phyloP scores from a whole-genome alignment of 176 grass and related monocot species.

The Areca catechu region DNA sequence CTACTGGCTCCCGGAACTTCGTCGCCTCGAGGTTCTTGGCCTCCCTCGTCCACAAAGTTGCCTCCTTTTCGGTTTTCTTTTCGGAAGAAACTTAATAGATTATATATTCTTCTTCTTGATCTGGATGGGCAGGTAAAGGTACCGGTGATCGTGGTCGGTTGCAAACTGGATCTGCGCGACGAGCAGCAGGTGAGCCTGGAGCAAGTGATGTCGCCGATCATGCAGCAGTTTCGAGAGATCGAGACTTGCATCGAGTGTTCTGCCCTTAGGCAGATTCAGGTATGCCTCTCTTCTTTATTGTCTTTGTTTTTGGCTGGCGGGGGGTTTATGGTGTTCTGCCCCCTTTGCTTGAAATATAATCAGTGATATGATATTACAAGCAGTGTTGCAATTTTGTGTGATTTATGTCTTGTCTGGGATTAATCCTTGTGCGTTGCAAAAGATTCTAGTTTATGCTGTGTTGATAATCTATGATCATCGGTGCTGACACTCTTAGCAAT shows the following conservation, averaged over 20 bases:
- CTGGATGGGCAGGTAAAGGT: slow-evolving; percentile 45
- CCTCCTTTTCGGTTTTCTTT: no score
- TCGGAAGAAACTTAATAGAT: no score
- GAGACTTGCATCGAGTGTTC: slow-evolving; percentile 99
- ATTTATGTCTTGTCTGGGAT: no score
- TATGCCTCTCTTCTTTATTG: neutral
- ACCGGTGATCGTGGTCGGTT: slow-evolving; percentile 82
- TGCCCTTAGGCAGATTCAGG: slow-evolving; percentile 94
- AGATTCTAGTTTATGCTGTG: no score
- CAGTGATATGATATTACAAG: no score
- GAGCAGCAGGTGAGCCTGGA: slow-evolving; percentile 83
- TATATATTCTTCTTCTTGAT: neutral
- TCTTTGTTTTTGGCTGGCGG: neutral
- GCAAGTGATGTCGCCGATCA: slow-evolving; percentile 95
- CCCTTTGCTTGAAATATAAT: no score
- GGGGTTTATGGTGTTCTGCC: no score
- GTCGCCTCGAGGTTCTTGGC: slow-evolving; percentile 51
- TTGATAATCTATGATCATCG: no score
- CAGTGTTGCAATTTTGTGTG: no score
- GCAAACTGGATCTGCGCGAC: slow-evolving; percentile 83
- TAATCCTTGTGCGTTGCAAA: no score
- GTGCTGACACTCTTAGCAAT: no score
- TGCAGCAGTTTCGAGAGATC: slow-evolving; percentile 87
- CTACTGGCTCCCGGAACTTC: slow-evolving; percentile 92
- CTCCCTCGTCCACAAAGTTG: no score